Evolutionary conservation across 768 basidiomycete species (phyloP), one percentile per base, ranked within the genome.

Genomic region (Leucosporidium yakuticum): DNA sequence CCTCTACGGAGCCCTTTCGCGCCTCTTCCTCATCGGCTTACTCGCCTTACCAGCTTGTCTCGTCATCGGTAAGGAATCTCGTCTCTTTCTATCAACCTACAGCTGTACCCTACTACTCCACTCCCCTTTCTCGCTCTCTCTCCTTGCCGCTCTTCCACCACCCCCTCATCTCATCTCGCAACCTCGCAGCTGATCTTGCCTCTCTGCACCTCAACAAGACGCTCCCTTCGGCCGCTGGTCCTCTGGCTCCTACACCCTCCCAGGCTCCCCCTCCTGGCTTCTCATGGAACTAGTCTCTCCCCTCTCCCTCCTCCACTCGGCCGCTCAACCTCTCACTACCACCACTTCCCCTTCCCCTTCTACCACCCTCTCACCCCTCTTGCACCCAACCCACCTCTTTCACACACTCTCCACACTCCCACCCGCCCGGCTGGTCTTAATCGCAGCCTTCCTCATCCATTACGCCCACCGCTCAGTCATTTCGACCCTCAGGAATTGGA

Each of bases 381-480:
- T 39, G 36, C 27, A 44, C 39, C 39, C 36, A 21, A 34, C 44
- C 23, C 23, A 12, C 3, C 14, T 44, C 6, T 15, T 32, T 49
- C 9, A 32, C 31, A 31, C 60, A 19, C 49, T 66, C 44, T 0
- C 8, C 0, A 4, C 31, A 7, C 65, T 73, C 23, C 60, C 80
- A 7, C 76, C 77, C 60, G 81, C 84, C 0, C 81, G 84, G 49
- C 78, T 80, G 27, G 60, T 89, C 60, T 81, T 91, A 63, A 81
- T 82, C 20, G 69, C 77, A 11, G 81, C 88, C 61, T 94, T 83
- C 78, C 77, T 92, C 59, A 63, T 82, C 1, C 92, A 96, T 80
- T 95, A 97, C 79, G 69, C 83, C 62, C 92, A 95, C 79, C 89
- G 94, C 60, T 85, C 90, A 7, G 65, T 92, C 60, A 73, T 96